These are phyloP conservation scores for Cladophialophora psammophila DNA, from an alignment of 2,329 filamentous ascomycete genomes.

Conservation along the genomic window DNA sequence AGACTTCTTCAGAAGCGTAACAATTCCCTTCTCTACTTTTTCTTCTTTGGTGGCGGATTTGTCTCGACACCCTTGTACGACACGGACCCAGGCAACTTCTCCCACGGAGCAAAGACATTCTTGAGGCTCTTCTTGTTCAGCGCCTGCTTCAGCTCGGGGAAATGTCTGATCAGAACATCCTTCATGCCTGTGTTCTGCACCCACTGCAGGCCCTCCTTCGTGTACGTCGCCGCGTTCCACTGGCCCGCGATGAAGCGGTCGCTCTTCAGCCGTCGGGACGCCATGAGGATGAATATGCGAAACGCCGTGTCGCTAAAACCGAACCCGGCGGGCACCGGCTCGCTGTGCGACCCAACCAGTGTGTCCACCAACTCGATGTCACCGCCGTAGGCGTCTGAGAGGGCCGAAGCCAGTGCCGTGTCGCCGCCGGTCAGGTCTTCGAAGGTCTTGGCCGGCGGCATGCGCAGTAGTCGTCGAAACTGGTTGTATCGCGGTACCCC, in stretches of 20 bases:
- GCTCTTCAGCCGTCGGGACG: conserved; percentile 27
- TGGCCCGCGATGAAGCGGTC: conserved; percentile 31
- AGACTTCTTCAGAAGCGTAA: neutral
- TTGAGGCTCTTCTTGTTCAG: conserved; percentile 21
- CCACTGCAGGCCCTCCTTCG: conserved; percentile 50
- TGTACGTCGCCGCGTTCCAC: conserved; percentile 29
- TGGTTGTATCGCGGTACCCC: conserved; percentile 39
- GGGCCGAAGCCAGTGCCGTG: conserved; percentile 46
- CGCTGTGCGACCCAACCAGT: conserved; percentile 53
- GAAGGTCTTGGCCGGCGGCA: conserved; percentile 47
- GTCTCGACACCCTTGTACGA: conserved; percentile 40
- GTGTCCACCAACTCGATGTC: conserved; percentile 55
- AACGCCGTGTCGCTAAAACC: conserved; percentile 60
- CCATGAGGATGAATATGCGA: conserved; percentile 43
- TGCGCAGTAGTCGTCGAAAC: conserved; percentile 54
- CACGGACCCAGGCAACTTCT: conserved; percentile 23
- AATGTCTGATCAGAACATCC: conserved; percentile 54
- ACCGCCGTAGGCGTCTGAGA: conserved; percentile 49
- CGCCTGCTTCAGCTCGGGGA: conserved; percentile 48
- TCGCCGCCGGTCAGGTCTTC: conserved; percentile 52
- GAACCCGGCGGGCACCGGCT: conserved; percentile 55
- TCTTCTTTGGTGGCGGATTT: conserved; percentile 37
- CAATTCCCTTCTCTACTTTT: neutral
- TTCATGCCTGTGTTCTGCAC: conserved; percentile 51
- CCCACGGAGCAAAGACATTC: conserved; percentile 31